Base-by-base conservation (phyloP, 257 asterid genomes). In the Solanum chaucha region DNA sequence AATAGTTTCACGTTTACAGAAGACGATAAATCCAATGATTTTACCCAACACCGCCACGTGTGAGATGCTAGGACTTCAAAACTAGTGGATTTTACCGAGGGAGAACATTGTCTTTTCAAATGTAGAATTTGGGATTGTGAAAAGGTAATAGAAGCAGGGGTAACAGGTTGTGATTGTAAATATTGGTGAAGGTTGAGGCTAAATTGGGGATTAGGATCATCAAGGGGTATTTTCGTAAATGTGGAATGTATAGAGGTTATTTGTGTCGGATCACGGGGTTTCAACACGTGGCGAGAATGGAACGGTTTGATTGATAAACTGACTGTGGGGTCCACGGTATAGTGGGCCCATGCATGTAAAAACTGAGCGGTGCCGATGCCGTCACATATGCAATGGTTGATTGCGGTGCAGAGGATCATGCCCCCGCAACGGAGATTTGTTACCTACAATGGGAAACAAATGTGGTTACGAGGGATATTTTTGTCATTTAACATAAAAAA, bases 21-120 rank as follows among this genome's bases (percentile, higher is more conserved):
- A 8, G 90, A 90, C 0, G 92, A 86, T 24, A 94, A 88, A 26
- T 91, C 93, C 0, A 95, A 90, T 0, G 98, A 90, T 75, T 88
- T 92, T 2, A 91, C 94, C 99, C 99, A 96, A n/a, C 96, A 91
- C 0, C 94, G 95, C 98, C 99, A 96, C 19, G 98, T 94, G 86
- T 95, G 98, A 17, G 94, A 85, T 0, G 99, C 98, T 1, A 96
- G 84, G 10, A 88, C 93, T 83, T 96, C 99, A 15, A 96, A 96
- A 82, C 91, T 82, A 87, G 99, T 92, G 91, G 98, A 94, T 91
- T 94, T 93, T 73, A 92, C 87, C 4, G 94, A 91, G 87, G 97
- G 95, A 20, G 58, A 75, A 46, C 96, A 94, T 22, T 91, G 96
- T 75, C 92, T 86, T 89, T 95, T 96, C n/a, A 96, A 88, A 88